Evolutionary conservation across 2,329 filamentous ascomycete genomes (phyloP).

Genomic region (Aspergillus sp.): DNA sequence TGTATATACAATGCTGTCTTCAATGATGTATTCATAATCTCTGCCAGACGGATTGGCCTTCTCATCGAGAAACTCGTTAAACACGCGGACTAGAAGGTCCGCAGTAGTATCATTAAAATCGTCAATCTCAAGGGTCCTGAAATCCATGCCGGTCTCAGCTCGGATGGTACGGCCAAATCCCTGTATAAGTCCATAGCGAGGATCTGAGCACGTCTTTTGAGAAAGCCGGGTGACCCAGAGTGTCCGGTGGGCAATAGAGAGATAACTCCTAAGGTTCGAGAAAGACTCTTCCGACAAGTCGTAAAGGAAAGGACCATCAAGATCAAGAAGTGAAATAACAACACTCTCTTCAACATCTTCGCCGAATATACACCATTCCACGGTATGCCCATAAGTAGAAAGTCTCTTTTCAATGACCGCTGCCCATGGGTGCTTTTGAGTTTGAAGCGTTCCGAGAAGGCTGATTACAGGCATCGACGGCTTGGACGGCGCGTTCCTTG

Average conservation of each 20-base stretch:
- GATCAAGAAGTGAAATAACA: conserved; percentile 13
- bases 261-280: neutral
- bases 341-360: neutral
- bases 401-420: neutral
- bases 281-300: conserved; percentile 1
- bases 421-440: neutral
- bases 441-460: neutral
- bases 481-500: neutral
- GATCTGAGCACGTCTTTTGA: conserved; percentile 25
- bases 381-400: neutral
- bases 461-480: neutral
- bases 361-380: conserved; percentile 3
- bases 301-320: conserved; percentile 11
- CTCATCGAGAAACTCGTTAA: neutral
- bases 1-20: neutral
- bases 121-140: conserved; percentile 29
- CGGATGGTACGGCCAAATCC: conserved; percentile 26
- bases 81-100: conserved; percentile 1
- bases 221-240: conserved; percentile 23
- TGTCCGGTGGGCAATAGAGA: conserved; percentile 2
- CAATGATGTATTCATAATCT: conserved; percentile 9
- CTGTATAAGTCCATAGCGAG: conserved; percentile 20
- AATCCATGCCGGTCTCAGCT: conserved; percentile 19
- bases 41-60: conserved; percentile 2
- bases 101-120: conserved; percentile 1